A percentile compares a stretch with the other conserved stretches of the same genome.
Evolutionary conservation across 208 protist species (phyloP).

Genomic region (Leishmania turanica): DNA sequence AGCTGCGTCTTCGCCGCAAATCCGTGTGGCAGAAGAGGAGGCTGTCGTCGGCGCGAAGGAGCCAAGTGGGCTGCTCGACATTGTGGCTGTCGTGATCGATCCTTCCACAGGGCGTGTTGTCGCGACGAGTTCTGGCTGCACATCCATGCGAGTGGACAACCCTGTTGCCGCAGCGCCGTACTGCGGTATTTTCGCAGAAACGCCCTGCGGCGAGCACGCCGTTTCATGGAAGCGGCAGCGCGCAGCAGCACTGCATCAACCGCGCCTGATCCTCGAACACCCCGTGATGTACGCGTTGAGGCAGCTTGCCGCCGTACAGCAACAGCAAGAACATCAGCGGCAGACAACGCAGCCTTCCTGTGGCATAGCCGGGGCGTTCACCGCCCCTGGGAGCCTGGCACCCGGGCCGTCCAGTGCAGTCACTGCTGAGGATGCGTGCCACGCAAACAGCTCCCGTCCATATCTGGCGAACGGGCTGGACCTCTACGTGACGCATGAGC

Average conservation of each 20-base stretch:
- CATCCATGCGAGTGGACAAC: constrained; percentile 37
- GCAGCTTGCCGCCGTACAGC: constrained; percentile 42
- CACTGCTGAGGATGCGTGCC: background rate
- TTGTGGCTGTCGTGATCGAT: constrained; percentile 62
- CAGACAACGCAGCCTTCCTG: background rate
- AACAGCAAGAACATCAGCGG: background rate
- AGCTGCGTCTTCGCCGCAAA: background rate
- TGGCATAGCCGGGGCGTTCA: background rate
- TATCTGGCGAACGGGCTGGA: constrained; percentile 92
- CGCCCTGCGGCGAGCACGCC: background rate
- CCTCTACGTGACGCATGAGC: constrained; percentile 90
- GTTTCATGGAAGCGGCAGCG: background rate
- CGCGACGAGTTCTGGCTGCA: constrained; percentile 47
- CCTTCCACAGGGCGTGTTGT: constrained; percentile 36
- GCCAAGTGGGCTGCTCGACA: constrained; percentile 31
- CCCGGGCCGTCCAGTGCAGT: background rate
- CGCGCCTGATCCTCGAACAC: constrained; percentile 61
- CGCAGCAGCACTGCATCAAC: background rate
- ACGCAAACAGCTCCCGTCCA: constrained; percentile 21
- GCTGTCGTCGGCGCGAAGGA: background rate
- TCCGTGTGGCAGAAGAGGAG: background rate
- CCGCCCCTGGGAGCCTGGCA: background rate
- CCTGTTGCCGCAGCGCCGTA: constrained; percentile 46
- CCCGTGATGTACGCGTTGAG: constrained; percentile 80
- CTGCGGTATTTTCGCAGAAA: background rate